A percentile compares a stretch with the other conserved stretches of the same genome.
Evolutionary conservation across 306 rosid species (phyloP).

Genomic region (Rosa lucieae): DNA sequence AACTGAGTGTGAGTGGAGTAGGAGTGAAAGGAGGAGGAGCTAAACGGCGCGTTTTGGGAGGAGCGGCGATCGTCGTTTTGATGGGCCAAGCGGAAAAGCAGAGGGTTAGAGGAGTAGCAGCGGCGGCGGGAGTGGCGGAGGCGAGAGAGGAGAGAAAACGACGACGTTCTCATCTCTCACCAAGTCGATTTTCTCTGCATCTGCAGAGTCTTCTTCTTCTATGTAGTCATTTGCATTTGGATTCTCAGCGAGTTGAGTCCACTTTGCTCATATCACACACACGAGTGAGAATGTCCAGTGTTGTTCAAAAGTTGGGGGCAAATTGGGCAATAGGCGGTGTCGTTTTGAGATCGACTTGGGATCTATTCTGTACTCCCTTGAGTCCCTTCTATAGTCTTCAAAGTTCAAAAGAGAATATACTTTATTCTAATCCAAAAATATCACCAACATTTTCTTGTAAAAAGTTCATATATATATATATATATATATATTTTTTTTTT

Average conservation of each 20-base stretch:
- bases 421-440: too few species aligned
- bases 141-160: slow-evolving; percentile 32
- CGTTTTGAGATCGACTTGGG: background rate
- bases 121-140: slow-evolving; percentile 28
- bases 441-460: too few species aligned
- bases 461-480: too few species aligned
- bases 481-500: too few species aligned
- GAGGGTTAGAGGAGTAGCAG: slow-evolving; percentile 20
- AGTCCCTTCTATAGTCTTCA: too few species aligned
- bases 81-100: slow-evolving; percentile 25
- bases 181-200: slow-evolving; percentile 17
- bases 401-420: too few species aligned
- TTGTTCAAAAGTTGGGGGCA: too few species aligned
- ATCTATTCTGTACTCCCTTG: too few species aligned
- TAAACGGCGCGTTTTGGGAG: slow-evolving; percentile 20
- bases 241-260: background rate
- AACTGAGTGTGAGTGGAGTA: slow-evolving; percentile 15
- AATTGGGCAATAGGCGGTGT: background rate
- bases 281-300: too few species aligned
- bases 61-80: slow-evolving; percentile 3
- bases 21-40: background rate
- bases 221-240: background rate
- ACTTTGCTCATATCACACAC: background rate
- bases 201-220: background rate
- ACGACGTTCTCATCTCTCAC: slow-evolving; percentile 17